Evolutionary conservation across 2,329 filamentous ascomycete species (phyloP).

Genomic region (Hypoxylon sp.): DNA sequence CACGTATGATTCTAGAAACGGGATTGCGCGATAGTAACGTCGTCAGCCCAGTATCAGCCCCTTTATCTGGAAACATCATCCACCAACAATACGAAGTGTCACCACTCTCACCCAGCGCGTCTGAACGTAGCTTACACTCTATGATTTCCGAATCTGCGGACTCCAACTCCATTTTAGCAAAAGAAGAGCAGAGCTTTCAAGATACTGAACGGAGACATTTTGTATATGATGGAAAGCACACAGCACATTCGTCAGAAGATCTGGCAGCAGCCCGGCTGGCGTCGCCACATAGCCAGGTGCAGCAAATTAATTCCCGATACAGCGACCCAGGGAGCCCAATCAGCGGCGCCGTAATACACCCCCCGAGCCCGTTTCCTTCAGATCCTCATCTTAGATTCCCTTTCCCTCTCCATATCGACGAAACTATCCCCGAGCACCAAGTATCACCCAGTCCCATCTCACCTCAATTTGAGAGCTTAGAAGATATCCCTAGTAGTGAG

Average conservation of each 20-base stretch:
- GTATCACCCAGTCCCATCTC: not conserved
- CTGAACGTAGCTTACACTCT: constrained; percentile 29
- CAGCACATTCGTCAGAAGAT: constrained; percentile 29
- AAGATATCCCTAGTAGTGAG: not conserved
- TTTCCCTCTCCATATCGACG: not conserved
- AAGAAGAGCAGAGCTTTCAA: not conserved
- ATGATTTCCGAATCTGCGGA: constrained; percentile 12
- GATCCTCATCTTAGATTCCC: constrained; percentile 34
- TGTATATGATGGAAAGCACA: constrained; percentile 31
- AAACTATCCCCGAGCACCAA: not conserved
- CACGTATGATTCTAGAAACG: constrained; percentile 39
- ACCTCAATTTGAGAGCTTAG: not conserved
- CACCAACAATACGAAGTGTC: constrained; percentile 47
- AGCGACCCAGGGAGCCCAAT: constrained; percentile 50
- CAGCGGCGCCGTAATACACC: constrained; percentile 30
- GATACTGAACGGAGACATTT: constrained; percentile 1
- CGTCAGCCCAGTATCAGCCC: constrained; percentile 48
- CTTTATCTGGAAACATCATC: constrained; percentile 31
- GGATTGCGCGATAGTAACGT: constrained; percentile 34
- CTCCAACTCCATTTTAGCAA: constrained; percentile 5
- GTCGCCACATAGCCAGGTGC: constrained; percentile 20
- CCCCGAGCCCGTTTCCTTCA: constrained; percentile 40
- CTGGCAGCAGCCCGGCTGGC: constrained; percentile 2
- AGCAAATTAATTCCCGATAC: constrained; percentile 43
- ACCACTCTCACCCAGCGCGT: constrained; percentile 43